Conservation (phyloP, 345 rosid genomes). For the Passiflora organensis region DNA sequence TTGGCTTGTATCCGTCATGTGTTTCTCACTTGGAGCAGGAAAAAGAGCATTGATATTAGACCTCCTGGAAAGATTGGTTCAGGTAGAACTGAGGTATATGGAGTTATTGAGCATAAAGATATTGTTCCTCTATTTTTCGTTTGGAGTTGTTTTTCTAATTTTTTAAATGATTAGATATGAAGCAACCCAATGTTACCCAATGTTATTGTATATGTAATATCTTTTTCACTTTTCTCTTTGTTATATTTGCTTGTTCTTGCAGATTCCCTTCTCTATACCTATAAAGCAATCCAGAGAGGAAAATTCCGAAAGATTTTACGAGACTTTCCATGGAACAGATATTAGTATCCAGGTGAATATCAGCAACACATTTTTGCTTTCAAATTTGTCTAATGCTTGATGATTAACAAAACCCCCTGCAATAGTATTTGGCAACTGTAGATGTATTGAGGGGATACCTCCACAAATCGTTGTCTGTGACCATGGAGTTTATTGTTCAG, state of each 20-base stretch:
- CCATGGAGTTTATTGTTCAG: slow-evolving; percentile 71
- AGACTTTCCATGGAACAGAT: slow-evolving; percentile 86
- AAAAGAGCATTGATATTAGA: slow-evolving; percentile 50
- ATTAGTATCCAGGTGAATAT: slow-evolving; percentile 73
- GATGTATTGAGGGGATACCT: slow-evolving; percentile 74
- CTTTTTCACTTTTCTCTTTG: not conserved
- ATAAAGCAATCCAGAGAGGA: slow-evolving; percentile 50
- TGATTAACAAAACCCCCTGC: slow-evolving; percentile 38
- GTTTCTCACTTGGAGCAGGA: slow-evolving; percentile 35
- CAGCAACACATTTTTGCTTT: slow-evolving; percentile 3
- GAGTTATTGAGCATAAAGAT: not conserved
- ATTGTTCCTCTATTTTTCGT: not conserved
- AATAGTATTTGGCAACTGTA: slow-evolving; percentile 72
- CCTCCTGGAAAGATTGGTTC: slow-evolving; percentile 66
- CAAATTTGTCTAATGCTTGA: slow-evolving; percentile 2
- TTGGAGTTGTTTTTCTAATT: not conserved
- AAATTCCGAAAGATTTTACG: slow-evolving; percentile 55
- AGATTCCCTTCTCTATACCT: slow-evolving; percentile 70
- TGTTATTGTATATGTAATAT: not conserved
- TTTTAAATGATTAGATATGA: too few species aligned
- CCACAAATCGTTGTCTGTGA: slow-evolving; percentile 61
- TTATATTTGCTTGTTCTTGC: slow-evolving; percentile 11
- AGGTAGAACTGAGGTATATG: slow-evolving; percentile 79
- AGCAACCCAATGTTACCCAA: too few species aligned
- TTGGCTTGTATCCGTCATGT: not conserved